Evolutionary conservation across 2,329 filamentous ascomycete species (phyloP).

Genomic region (Ophioceras dolichostomum): DNA sequence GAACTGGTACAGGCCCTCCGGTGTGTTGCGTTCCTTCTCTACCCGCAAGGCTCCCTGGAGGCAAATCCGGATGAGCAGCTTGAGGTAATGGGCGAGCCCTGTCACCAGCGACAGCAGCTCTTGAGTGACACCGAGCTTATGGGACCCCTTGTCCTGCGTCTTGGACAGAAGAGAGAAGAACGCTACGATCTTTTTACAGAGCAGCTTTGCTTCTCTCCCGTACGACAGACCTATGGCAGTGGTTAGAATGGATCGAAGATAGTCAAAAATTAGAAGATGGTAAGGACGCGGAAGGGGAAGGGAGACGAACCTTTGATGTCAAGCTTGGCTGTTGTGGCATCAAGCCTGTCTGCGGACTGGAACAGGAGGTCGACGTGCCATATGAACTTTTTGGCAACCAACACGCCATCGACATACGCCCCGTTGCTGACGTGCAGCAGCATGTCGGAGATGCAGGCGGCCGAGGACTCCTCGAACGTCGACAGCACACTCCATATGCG

Average conservation of each 20-base stretch:
- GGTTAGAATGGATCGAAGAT: conserved; percentile 4
- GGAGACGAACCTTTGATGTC: conserved; percentile 59
- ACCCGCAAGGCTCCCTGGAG: conserved; percentile 85
- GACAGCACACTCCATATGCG: conserved; percentile 97
- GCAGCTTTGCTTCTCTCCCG: conserved; percentile 86
- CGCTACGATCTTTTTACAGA: conserved; percentile 99
- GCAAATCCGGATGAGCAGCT: conserved; percentile 93
- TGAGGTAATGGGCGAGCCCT: conserved; percentile 91
- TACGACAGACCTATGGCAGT: conserved; percentile 62
- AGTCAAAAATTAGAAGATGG: conserved; percentile 7
- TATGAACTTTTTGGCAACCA: conserved; percentile 93
- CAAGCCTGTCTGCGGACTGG: conserved; percentile 73
- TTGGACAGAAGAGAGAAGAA: conserved; percentile 95
- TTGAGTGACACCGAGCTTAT: conserved; percentile 91
- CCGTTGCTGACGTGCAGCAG: conserved; percentile 96
- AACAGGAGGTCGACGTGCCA: conserved; percentile 92
- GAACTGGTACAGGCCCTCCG: conserved; percentile 70
- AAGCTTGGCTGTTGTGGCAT: conserved; percentile 54
- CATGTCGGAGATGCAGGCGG: conserved; percentile 98
- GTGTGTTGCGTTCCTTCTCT: conserved; percentile 67
- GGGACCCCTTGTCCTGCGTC: conserved; percentile 79
- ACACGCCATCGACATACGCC: conserved; percentile 85
- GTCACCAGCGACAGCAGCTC: conserved; percentile 97
- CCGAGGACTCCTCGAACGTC: conserved; percentile 93
- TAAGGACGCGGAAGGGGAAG: background rate